Evolutionary conservation across 2,329 filamentous ascomycete species (phyloP).

Genomic region (Neodidymelliopsis sp.): DNA sequence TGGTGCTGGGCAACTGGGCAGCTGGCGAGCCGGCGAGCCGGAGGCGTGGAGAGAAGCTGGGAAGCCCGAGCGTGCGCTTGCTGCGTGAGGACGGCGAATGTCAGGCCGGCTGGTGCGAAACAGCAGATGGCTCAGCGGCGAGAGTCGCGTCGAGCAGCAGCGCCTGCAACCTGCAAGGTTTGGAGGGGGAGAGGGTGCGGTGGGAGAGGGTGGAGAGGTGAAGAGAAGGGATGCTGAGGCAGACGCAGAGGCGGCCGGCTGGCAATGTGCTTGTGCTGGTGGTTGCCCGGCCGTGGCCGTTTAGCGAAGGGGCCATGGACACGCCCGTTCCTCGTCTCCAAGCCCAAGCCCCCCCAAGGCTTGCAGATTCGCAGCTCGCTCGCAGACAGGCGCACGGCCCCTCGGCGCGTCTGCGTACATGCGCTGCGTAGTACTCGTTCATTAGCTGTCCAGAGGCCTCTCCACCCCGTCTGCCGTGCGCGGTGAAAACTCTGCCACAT

Average conservation of each 20-base stretch:
- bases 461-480: constrained; percentile 22
- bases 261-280: constrained; percentile 18
- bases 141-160: constrained; percentile 30
- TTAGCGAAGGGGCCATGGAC: constrained; percentile 25
- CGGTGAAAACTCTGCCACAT: constrained; percentile 31
- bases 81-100: constrained; percentile 14
- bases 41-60: constrained; percentile 24
- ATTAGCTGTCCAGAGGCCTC: constrained; percentile 30
- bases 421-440: constrained; percentile 36
- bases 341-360: too few relatives aligned
- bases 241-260: constrained; percentile 10
- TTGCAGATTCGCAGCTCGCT: too few relatives aligned
- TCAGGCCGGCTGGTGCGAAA: constrained; percentile 30
- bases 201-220: constrained; percentile 18
- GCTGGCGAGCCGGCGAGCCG: constrained; percentile 19
- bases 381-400: constrained; percentile 7
- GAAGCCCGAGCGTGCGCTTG: constrained; percentile 24
- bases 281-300: constrained; percentile 22
- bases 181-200: constrained; percentile 16
- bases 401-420: constrained; percentile 15
- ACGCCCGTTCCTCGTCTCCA: constrained; percentile 16
- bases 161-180: constrained; percentile 27
- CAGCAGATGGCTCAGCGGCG: constrained; percentile 27
- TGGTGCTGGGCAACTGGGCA: constrained; percentile 17
- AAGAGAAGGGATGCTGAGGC: constrained; percentile 17